Percentiles rank a stretch among this genome's conserved stretches.
Conservation (phyloP, 371 early-diverging fungal genomes). For the Mortierella sp. region DNA sequence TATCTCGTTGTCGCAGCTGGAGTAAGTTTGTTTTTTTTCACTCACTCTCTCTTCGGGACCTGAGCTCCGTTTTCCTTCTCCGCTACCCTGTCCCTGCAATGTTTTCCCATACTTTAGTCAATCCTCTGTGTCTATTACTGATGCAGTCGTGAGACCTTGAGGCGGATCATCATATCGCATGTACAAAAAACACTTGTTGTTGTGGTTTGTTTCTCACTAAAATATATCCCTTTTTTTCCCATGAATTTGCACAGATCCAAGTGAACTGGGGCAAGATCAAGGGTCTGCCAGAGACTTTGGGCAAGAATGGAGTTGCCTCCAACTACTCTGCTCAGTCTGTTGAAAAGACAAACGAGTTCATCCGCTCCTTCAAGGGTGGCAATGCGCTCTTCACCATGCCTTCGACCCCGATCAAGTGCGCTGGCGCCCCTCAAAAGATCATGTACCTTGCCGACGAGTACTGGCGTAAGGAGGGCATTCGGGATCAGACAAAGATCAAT, state of each 20-base stretch:
- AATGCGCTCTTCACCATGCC: conserved; percentile 94
- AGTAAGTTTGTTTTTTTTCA: no score
- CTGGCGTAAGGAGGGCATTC: conserved; percentile 76
- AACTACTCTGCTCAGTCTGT: conserved; percentile 85
- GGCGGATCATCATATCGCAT: not conserved
- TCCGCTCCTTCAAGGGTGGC: conserved; percentile 80
- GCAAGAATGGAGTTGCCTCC: conserved; percentile 84
- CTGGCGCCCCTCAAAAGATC: conserved; percentile 94
- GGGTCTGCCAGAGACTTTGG: conserved; percentile 80
- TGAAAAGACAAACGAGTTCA: conserved; percentile 77
- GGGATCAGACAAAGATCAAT: conserved; percentile 73
- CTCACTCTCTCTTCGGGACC: not conserved
- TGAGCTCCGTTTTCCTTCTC: no score
- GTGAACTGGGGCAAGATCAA: conserved; percentile 82
- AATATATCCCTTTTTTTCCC: not conserved
- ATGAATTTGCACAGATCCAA: conserved; percentile 59
- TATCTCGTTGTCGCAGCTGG: conserved; percentile 91
- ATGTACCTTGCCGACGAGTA: conserved; percentile 89
- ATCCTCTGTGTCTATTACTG: not conserved
- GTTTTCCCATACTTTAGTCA: no score
- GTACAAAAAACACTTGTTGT: not conserved
- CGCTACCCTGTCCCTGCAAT: no score
- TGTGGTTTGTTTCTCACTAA: no score
- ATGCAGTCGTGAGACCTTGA: not conserved
- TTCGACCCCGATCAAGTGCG: conserved; percentile 89